Percentiles rank a stretch among this genome's conserved stretches.
These are phyloP conservation scores for Rhamnella rubrinervis DNA, from an alignment of 331 rosid species.

Conservation along the genomic window DNA sequence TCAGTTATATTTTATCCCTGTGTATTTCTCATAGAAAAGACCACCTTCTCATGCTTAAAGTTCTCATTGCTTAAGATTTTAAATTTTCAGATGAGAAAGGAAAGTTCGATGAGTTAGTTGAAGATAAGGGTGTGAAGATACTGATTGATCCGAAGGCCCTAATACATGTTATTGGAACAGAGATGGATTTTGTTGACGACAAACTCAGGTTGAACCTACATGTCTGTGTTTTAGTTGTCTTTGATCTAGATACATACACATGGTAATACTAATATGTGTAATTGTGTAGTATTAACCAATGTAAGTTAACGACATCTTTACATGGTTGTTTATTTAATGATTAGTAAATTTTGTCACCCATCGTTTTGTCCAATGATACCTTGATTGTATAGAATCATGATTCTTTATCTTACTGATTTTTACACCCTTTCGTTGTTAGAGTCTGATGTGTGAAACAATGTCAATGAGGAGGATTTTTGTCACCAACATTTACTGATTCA, in stretches of 20 bases:
- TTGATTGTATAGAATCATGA: too few relatives aligned
- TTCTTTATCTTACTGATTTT: too few relatives aligned
- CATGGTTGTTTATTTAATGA: too few relatives aligned
- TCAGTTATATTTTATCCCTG: neutral
- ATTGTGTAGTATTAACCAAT: too few relatives aligned
- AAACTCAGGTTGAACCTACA: constrained; percentile 60
- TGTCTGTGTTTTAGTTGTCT: neutral
- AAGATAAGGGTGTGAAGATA: constrained; percentile 84
- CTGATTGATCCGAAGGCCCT: constrained; percentile 91
- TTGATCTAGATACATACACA: neutral
- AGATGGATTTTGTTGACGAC: constrained; percentile 93
- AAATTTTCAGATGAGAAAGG: constrained; percentile 65
- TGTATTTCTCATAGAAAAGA: neutral
- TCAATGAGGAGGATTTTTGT: too few relatives aligned
- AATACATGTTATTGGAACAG: constrained; percentile 93
- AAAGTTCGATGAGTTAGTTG: constrained; percentile 81
- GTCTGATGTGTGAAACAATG: too few relatives aligned
- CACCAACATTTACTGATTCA: neutral
- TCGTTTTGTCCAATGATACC: too few relatives aligned
- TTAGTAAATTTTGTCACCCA: too few relatives aligned
- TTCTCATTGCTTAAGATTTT: neutral
- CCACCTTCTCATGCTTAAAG: neutral
- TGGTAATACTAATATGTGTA: too few relatives aligned
- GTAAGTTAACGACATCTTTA: too few relatives aligned
- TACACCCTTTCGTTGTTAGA: too few relatives aligned